Conservation (phyloP, 2,329 filamentous ascomycete species). For the Neonectria sp. region DNA sequence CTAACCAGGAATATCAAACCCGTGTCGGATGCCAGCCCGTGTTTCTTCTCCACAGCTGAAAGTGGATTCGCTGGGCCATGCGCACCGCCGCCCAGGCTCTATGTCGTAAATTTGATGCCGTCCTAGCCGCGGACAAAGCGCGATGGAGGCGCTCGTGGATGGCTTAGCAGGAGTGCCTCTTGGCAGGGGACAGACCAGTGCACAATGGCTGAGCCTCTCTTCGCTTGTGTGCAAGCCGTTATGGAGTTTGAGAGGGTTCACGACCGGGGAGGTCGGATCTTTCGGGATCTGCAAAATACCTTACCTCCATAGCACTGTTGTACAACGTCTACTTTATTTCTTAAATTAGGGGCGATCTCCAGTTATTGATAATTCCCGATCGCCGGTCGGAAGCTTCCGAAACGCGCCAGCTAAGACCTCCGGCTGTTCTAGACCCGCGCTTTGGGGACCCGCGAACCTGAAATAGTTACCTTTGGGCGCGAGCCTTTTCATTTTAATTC, state of each 20-base stretch:
- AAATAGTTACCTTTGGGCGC: background rate
- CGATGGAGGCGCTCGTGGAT: conserved; percentile 1
- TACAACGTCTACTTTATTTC: background rate
- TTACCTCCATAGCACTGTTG: background rate
- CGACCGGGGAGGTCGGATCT: background rate
- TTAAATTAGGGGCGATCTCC: background rate
- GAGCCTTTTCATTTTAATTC: background rate
- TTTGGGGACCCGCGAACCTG: background rate
- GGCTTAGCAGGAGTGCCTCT: background rate
- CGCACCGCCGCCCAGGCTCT: background rate
- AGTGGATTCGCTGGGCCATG: background rate
- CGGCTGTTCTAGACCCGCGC: conserved; percentile 1
- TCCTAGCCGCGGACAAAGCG: background rate
- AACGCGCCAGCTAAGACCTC: background rate
- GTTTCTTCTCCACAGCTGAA: background rate
- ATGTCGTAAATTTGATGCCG: conserved; percentile 3
- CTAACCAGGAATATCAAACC: background rate
- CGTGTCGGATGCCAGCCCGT: background rate
- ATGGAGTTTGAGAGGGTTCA: background rate
- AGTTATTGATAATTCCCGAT: background rate
- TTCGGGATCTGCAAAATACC: background rate
- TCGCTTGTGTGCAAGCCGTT: background rate
- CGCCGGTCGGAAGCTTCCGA: conserved; percentile 1
- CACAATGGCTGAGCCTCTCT: background rate
- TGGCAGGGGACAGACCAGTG: background rate